A percentile compares a stretch with the other conserved stretches of the same genome.
Conservation (phyloP, 768 basidiomycete genomes). For the Lentinula sp. region DNA sequence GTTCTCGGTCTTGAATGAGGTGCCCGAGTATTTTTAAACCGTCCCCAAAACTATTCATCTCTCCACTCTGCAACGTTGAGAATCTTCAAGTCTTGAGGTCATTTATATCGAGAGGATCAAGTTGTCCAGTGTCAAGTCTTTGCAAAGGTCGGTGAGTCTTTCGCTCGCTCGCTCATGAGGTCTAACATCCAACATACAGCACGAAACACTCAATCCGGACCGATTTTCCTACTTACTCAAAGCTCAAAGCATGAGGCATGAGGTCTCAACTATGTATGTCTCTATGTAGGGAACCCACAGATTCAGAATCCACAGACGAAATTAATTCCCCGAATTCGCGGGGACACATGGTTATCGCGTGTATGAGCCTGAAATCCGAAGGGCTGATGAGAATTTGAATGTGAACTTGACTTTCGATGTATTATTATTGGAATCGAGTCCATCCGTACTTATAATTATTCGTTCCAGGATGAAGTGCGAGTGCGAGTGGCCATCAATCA, state of each 20-base stretch:
- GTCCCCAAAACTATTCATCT: too few relatives aligned
- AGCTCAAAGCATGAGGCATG: too few relatives aligned
- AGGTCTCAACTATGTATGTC: background rate
- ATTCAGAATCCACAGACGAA: background rate
- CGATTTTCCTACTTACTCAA: background rate
- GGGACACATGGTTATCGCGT: constrained; percentile 5
- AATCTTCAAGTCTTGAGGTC: too few relatives aligned
- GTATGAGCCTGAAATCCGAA: background rate
- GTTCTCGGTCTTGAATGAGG: too few relatives aligned
- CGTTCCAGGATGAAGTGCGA: too few relatives aligned
- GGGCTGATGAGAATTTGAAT: background rate
- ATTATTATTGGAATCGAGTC: too few relatives aligned
- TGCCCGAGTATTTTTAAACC: too few relatives aligned
- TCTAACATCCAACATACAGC: background rate
- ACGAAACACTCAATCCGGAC: background rate
- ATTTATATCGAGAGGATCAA: background rate
- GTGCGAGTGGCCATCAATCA: background rate
- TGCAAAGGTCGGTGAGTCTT: background rate
- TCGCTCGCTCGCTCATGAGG: background rate
- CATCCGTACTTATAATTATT: too few relatives aligned
- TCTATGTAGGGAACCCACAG: background rate
- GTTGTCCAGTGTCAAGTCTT: background rate
- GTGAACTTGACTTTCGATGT: background rate
- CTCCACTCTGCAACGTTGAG: too few relatives aligned
- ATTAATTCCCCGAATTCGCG: background rate